Conservation (phyloP, 805 yeast genomes). For the Pichia paraexigua region DNA sequence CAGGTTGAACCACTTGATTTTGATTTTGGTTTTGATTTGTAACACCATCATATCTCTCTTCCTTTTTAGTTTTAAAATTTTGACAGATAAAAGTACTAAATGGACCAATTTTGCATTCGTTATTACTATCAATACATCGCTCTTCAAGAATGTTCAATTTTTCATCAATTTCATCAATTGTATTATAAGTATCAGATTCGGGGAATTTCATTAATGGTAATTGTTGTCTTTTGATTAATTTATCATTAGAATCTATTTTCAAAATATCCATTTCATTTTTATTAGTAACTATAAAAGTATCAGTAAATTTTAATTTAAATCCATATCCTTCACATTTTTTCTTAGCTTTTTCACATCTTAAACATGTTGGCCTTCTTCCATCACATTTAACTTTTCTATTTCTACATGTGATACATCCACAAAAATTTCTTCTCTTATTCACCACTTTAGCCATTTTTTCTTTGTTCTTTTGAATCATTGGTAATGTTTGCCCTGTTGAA, state of each 20-base stretch:
- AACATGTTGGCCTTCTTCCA: constrained; percentile 36
- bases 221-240: constrained; percentile 30
- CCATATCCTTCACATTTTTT: constrained; percentile 43
- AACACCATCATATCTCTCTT: background rate
- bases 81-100: constrained; percentile 15
- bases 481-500: background rate
- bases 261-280: constrained; percentile 16
- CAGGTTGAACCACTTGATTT: background rate
- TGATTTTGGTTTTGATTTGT: background rate
- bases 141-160: constrained; percentile 1
- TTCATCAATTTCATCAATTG: constrained; percentile 32
- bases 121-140: background rate
- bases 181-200: constrained; percentile 26
- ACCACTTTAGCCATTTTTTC: background rate
- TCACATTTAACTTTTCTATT: constrained; percentile 48
- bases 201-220: constrained; percentile 36
- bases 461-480: background rate
- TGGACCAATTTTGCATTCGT: constrained; percentile 18
- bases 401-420: constrained; percentile 53
- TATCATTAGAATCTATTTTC: constrained; percentile 4
- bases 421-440: constrained; percentile 28
- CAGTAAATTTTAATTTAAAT: constrained; percentile 40
- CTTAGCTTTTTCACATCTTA: constrained; percentile 38
- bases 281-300: constrained; percentile 29
- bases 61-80: background rate